A percentile compares a stretch with the other conserved stretches of the same genome.
phyloP scores from a whole-genome alignment of 192 early-diverging fungal species.

The Coemansia sp. region DNA sequence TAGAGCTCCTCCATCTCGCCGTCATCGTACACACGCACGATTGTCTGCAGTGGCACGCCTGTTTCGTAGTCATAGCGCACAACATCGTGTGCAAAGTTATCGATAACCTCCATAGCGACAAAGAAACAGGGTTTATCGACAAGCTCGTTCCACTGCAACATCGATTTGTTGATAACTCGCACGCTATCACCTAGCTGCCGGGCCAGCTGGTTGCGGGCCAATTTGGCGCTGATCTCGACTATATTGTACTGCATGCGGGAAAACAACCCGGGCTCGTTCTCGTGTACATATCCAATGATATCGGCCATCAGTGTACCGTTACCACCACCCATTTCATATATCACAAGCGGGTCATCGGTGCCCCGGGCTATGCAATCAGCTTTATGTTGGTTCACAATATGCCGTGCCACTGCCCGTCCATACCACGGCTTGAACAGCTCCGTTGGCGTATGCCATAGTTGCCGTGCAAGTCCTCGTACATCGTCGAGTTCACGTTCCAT shows the following conservation, averaged over 20 bases:
- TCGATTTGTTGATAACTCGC: constrained; percentile 82
- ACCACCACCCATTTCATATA: constrained; percentile 96
- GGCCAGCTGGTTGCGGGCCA: constrained; percentile 65
- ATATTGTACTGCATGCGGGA: constrained; percentile 76
- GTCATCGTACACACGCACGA: constrained; percentile 76
- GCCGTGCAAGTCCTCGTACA: constrained; percentile 70
- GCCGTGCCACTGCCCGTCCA: constrained; percentile 86
- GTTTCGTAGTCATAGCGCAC: constrained; percentile 79
- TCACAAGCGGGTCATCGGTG: constrained; percentile 64
- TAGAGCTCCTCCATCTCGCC: constrained; percentile 86
- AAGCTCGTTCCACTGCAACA: constrained; percentile 82
- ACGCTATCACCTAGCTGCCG: constrained; percentile 65
- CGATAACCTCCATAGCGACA: constrained; percentile 96
- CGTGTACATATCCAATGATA: constrained; percentile 83
- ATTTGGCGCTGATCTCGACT: constrained; percentile 86
- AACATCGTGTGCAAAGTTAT: constrained; percentile 96
- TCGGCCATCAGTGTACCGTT: constrained; percentile 95
- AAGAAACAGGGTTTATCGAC: constrained; percentile 82
- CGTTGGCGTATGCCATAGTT: constrained; percentile 98
- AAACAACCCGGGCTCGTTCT: constrained; percentile 77
- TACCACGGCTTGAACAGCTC: constrained; percentile 93
- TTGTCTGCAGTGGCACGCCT: constrained; percentile 70
- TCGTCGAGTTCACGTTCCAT: constrained; percentile 76
- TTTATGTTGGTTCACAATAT: constrained; percentile 78
- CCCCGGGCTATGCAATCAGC: constrained; percentile 19